Base-by-base conservation (phyloP, 202 grass and related monocot species). In the Bolboschoenoplectus hybrid region DNA sequence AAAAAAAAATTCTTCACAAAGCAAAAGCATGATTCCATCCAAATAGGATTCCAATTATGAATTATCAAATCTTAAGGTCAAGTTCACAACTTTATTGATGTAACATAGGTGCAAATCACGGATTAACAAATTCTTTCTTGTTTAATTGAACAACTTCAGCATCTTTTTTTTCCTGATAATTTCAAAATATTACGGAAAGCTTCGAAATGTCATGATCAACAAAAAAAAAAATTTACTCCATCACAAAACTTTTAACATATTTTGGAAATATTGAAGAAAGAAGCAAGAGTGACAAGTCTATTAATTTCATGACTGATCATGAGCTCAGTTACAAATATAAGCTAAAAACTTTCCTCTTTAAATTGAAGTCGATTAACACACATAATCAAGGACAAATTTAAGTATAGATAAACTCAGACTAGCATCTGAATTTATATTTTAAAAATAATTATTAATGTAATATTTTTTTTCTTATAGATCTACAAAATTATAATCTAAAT, bases 81-180 rank as follows among this genome's bases (percentile, higher is more conserved):
- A 47, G 62, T 83, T 20, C 9, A 32, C 34, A 67, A 83, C 60
- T 9, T 51, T 38, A 69, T 67, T 83, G 46, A 39, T 69, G 81
- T 69, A 40, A 53, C 64, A 40, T 55, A n/a, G 5, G 60, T 12
- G 64, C 41, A 36, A 84, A 52, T 84, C 81, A 84, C 20, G 81
- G 64, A 10, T 0, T n/a, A n/a, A 26, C 26, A 26, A 41, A n/a
- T 74, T 20, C 16, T 36, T 19, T 61, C 16, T 60, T 60, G 9
- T 53, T 12, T 58, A 58, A 79, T 79, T 58, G 53, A 57, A 78
- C 52, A 57, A 17, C 32, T 78, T 78, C 13, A 78, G 6, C 34
- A 52, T 34, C 5, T 51, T 75, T 50, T 74, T 74, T 51, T 13
- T 49, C 19, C 2, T 4, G 7, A 35, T 10, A 76, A 0, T 55